Evolutionary conservation across 192 early-diverging fungal genomes (phyloP).

Genomic region (Oehlia diaphana): DNA sequence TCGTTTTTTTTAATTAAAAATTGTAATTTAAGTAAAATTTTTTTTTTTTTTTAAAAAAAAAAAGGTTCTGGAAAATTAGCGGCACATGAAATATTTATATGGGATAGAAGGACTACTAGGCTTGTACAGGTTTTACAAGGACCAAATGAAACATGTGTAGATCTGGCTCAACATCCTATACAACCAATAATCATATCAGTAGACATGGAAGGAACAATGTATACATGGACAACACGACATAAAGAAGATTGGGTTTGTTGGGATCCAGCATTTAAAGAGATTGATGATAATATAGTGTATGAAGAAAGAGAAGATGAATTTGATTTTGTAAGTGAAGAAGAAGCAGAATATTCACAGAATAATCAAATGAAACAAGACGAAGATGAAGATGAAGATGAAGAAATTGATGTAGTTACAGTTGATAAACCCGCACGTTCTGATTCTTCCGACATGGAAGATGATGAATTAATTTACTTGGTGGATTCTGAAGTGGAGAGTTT

Average conservation of each 20-base stretch:
- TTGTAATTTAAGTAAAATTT: slow-evolving; percentile 22
- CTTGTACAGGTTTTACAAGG: slow-evolving; percentile 92
- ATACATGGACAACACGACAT: slow-evolving; percentile 80
- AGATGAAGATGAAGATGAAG: neutral
- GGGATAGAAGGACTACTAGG: slow-evolving; percentile 80
- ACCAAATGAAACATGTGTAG: slow-evolving; percentile 79
- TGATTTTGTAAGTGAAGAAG: slow-evolving; percentile 54
- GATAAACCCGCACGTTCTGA: slow-evolving; percentile 2
- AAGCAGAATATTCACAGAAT: neutral
- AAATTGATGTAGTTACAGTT: slow-evolving; percentile 8
- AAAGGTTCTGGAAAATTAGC: slow-evolving; percentile 78
- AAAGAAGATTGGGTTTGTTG: slow-evolving; percentile 92
- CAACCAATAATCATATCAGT: slow-evolving; percentile 83
- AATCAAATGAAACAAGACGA: neutral
- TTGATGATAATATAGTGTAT: slow-evolving; percentile 96
- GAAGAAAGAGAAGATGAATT: slow-evolving; percentile 93
- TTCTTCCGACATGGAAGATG: slow-evolving; percentile 5
- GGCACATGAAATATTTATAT: slow-evolving; percentile 94
- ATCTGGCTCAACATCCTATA: slow-evolving; percentile 85
- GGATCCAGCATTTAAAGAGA: slow-evolving; percentile 88
- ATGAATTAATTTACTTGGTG: neutral
- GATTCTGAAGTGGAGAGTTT: slow-evolving; percentile 2
- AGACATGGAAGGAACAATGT: slow-evolving; percentile 78
- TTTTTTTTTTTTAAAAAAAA: neutral
- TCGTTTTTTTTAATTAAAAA: too few relatives aligned